Percentiles rank a stretch among this genome's conserved stretches.
These are phyloP conservation scores for Xylariaceae sp. DNA, from an alignment of 2,329 filamentous ascomycete species.

Conservation along the genomic window DNA sequence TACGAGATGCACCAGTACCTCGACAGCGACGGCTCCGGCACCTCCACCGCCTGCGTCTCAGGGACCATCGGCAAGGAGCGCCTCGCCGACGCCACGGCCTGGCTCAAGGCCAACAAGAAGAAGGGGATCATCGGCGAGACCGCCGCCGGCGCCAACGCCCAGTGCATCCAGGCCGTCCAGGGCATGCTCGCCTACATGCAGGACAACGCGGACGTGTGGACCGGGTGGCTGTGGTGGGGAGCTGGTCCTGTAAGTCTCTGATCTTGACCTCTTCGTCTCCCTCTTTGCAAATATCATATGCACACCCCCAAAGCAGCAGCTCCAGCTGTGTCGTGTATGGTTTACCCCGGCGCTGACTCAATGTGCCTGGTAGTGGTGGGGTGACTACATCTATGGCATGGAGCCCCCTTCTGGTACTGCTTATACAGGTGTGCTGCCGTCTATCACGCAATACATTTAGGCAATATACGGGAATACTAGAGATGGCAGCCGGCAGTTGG, in stretches of 20 bases:
- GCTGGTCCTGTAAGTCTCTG: constrained; percentile 39
- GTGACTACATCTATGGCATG: constrained; percentile 28
- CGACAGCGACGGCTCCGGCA: constrained; percentile 50
- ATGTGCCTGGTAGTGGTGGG: constrained; percentile 42
- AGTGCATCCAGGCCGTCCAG: constrained; percentile 47
- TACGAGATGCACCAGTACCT: constrained; percentile 61
- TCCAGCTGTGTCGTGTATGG: too few relatives aligned
- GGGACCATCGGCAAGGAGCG: constrained; percentile 45
- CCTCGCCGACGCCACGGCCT: constrained; percentile 44
- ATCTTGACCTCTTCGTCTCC: not conserved
- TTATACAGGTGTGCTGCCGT: constrained; percentile 23
- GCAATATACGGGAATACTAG: not conserved
- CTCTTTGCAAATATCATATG: too few relatives aligned
- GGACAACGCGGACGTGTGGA: constrained; percentile 55
- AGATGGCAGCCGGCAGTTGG: not conserved
- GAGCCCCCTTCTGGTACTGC: constrained; percentile 25
- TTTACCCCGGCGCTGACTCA: constrained; percentile 1
- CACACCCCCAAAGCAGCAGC: too few relatives aligned
- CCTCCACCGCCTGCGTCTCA: constrained; percentile 42
- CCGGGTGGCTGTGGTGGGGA: constrained; percentile 53
- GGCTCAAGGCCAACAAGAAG: constrained; percentile 53
- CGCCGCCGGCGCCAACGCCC: constrained; percentile 48
- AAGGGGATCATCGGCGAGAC: constrained; percentile 53
- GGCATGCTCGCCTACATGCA: constrained; percentile 48
- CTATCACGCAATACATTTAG: constrained; percentile 23